A percentile compares a stretch with the other conserved stretches of the same genome.
phyloP scores from a whole-genome alignment of 768 basidiomycete species.

The Podaxis sp. region DNA sequence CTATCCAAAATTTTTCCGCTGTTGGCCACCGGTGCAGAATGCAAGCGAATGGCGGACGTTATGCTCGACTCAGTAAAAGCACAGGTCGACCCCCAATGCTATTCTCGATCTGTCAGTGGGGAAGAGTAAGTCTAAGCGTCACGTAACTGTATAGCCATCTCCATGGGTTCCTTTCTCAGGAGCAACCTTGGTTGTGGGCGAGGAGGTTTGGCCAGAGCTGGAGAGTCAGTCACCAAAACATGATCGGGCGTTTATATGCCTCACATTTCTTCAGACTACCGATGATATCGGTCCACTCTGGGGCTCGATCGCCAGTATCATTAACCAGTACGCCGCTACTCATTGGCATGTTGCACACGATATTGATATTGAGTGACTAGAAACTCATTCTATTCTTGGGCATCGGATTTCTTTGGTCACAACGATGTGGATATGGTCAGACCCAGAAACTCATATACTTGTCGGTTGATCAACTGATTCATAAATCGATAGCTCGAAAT shows the following conservation, averaged over 20 bases:
- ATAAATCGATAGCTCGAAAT: slow-evolving; percentile 46
- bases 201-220: slow-evolving; percentile 60
- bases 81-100: slow-evolving; percentile 54
- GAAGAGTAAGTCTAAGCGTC: slow-evolving; percentile 40
- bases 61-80: slow-evolving; percentile 44
- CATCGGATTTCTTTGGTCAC: slow-evolving; percentile 64
- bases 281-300: slow-evolving; percentile 50
- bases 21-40: slow-evolving; percentile 25
- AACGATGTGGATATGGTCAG: slow-evolving; percentile 69
- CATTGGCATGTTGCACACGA: slow-evolving; percentile 15
- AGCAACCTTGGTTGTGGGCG: slow-evolving; percentile 67
- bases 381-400: slow-evolving; percentile 62
- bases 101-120: slow-evolving; percentile 69
- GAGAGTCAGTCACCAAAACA: slow-evolving; percentile 41
- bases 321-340: slow-evolving; percentile 44
- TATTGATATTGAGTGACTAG: slow-evolving; percentile 26
- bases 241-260: neutral
- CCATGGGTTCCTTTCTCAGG: slow-evolving; percentile 27
- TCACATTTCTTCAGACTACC: slow-evolving; percentile 37
- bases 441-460: neutral
- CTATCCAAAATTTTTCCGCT: neutral
- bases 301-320: slow-evolving; percentile 48
- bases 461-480: neutral
- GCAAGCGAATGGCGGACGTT: slow-evolving; percentile 57
- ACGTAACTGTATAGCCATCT: slow-evolving; percentile 23